Conservation (phyloP, 495 filamentous ascomycete species). For the Penicillium nucicola region DNA sequence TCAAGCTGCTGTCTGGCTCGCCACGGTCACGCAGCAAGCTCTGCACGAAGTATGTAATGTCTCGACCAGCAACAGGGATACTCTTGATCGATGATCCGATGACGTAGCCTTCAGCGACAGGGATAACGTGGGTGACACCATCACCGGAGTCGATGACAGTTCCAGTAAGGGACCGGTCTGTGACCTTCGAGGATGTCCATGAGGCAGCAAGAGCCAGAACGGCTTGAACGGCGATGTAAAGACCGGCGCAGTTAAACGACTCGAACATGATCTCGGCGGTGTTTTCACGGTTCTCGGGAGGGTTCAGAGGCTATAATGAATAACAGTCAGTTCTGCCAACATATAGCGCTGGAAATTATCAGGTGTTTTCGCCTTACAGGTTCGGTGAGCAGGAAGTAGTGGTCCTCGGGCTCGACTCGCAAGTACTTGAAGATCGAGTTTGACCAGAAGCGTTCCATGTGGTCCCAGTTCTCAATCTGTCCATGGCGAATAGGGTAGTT, state of each 20-base stretch:
- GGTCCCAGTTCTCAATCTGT: constrained; percentile 98
- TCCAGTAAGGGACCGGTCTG: constrained; percentile 93
- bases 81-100: constrained; percentile 99
- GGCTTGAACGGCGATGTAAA: constrained; percentile 98
- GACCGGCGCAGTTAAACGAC: constrained; percentile 97
- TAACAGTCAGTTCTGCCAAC: constrained; percentile 10
- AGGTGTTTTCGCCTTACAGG: constrained; percentile 58
- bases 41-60: constrained; percentile 98
- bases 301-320: constrained; percentile 78
- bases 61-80: constrained; percentile 93
- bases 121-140: constrained; percentile 98
- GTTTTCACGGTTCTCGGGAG: constrained; percentile 97
- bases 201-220: constrained; percentile 94
- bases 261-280: constrained; percentile 99
- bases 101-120: constrained; percentile 97
- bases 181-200: constrained; percentile 97
- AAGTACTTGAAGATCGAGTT: constrained; percentile 99
- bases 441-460: constrained; percentile 99
- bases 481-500: constrained; percentile 98
- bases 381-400: constrained; percentile 96
- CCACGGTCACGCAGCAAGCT: constrained; percentile 92
- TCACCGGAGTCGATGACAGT: constrained; percentile 98
- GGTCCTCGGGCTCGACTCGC: constrained; percentile 95
- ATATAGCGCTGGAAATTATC: background rate
- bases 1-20: constrained; percentile 92